phyloP scores from a whole-genome alignment of 257 asterid species.

The Parsonsia alboflavescens region DNA sequence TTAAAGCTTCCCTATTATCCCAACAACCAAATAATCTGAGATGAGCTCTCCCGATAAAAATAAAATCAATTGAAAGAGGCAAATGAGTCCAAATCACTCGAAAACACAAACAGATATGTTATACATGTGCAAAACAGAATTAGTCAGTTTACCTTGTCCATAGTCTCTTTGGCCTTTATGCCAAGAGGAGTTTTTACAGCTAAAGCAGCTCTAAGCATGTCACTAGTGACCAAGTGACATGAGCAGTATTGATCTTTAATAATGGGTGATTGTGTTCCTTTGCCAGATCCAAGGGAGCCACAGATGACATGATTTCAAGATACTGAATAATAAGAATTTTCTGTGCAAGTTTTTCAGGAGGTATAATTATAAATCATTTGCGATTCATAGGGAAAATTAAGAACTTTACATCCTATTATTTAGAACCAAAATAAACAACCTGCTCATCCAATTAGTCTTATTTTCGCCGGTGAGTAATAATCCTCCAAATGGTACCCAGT shows the following conservation, averaged over 20 bases:
- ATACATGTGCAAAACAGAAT: neutral
- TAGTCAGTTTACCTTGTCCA: slow-evolving; percentile 60
- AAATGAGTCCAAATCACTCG: slow-evolving; percentile 1
- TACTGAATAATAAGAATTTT: neutral
- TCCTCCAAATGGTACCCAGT: neutral
- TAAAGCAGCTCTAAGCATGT: slow-evolving; percentile 96
- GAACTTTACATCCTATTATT: neutral
- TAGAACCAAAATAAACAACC: neutral
- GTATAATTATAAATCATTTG: too few species aligned
- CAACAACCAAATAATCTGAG: slow-evolving; percentile 90
- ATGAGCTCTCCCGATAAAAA: slow-evolving; percentile 77
- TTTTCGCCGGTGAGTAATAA: neutral
- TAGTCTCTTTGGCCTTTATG: slow-evolving; percentile 84
- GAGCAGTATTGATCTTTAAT: slow-evolving; percentile 83
- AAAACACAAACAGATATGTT: neutral
- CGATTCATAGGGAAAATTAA: neutral
- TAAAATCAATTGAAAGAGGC: neutral
- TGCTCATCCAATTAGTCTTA: neutral
- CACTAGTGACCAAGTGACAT: slow-evolving; percentile 98
- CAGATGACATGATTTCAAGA: neutral
- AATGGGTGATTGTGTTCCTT: slow-evolving; percentile 92
- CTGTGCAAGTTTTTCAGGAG: neutral
- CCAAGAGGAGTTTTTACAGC: slow-evolving; percentile 92
- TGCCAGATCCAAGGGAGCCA: slow-evolving; percentile 95
- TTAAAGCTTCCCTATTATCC: slow-evolving; percentile 89